Conservation (phyloP, 108 stramenopile species). For the Fragilaria radians region DNA sequence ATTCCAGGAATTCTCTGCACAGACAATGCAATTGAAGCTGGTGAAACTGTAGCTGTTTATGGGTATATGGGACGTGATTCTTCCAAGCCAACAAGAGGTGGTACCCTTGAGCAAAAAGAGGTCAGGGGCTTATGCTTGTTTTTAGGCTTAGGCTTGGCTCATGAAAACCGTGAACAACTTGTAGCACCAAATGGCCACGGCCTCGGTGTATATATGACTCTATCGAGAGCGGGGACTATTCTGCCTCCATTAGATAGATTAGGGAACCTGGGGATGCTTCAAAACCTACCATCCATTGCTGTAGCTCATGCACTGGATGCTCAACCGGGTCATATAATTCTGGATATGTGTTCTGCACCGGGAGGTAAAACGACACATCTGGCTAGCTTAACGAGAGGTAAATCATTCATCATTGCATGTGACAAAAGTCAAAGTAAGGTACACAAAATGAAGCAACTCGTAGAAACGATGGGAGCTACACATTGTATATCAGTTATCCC, state of each 20-base stretch:
- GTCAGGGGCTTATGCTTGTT: constrained; percentile 51
- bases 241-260: constrained; percentile 50
- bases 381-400: constrained; percentile 77
- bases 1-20: constrained; percentile 56
- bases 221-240: constrained; percentile 38
- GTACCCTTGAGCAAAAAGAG: constrained; percentile 29
- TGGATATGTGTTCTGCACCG: constrained; percentile 91
- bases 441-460: constrained; percentile 30
- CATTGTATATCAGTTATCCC: constrained; percentile 52
- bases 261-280: constrained; percentile 38
- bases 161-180: constrained; percentile 43
- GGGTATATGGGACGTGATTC: constrained; percentile 20
- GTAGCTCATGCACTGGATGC: constrained; percentile 78
- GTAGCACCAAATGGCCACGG: constrained; percentile 22
- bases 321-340: constrained; percentile 63
- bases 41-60: constrained; percentile 55
- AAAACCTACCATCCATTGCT: constrained; percentile 69
- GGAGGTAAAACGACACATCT: constrained; percentile 91
- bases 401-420: constrained; percentile 81
- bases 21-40: constrained; percentile 40
- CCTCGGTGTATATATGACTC: constrained; percentile 43
- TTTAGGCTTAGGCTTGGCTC: constrained; percentile 50
- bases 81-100: background rate
- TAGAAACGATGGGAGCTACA: constrained; percentile 46
- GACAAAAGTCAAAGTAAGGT: constrained; percentile 82